Evolutionary conservation across 345 rosid species (phyloP), one percentile per base, ranked within the genome.

Genomic region (Eucalyptus tenuipes): DNA sequence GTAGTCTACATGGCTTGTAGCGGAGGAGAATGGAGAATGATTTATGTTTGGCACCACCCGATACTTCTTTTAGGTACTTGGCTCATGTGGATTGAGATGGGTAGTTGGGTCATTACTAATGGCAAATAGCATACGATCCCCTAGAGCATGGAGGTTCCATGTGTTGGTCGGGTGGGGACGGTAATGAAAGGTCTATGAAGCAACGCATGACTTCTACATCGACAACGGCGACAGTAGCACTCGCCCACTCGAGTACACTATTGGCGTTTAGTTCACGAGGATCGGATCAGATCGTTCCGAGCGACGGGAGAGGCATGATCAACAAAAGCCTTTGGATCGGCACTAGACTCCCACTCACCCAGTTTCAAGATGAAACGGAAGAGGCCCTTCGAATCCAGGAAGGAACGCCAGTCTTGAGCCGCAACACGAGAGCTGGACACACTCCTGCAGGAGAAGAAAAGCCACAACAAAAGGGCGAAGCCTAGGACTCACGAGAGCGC

Each of bases 341-440:
- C 84, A 75, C 47, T 40, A 75, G 29, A 40, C 29, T 75, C 47
- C 8, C 29, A 87, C 88, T 89, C 88, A 95, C 98, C 97, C 98
- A 8, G 98, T 96, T 93, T 96, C 96, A 37, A 96, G 94, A 61
- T 92, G 75, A 71, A 96, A 96, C 64, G 97, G 97, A 59, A 96
- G 96, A 87, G 93, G 89, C 7, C 97, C 98, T 44, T 93, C 88
- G 75, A 94, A 94, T 88, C 97, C 98, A 31, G 97, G 98, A 90
- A 95, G 96, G 71, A 89, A 92, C 90, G 91, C 89, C 22, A 96
- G 91, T 3, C 64, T 33, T 29, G 92, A 89, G 31, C 53, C 40
- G 49, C 91, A 68, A 20, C 68, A 22, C 24, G 87, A 61, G 31
- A 81, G 87, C 81, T 86, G 71, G 25, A 88, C 68, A 24, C 31